Evolutionary conservation across 768 basidiomycete genomes (phyloP).

Genomic region (Amanita rimosa): DNA sequence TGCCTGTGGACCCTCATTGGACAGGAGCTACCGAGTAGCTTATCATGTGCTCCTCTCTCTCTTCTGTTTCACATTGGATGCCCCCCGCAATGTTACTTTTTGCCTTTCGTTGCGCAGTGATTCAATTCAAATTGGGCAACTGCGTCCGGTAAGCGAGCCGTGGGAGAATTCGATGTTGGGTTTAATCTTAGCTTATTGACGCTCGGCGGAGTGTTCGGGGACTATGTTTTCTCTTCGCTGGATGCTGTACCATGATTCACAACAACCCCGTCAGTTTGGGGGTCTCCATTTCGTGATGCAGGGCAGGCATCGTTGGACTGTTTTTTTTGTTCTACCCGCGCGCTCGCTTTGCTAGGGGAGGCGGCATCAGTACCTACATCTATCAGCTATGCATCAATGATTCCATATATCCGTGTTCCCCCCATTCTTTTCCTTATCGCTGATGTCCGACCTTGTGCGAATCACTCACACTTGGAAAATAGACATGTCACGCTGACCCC

Average conservation of each 20-base stretch:
- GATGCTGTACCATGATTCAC: not conserved
- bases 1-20: not conserved
- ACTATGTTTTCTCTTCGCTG: not conserved
- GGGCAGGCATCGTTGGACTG: not conserved
- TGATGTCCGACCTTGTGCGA: not conserved
- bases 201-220: slow-evolving; percentile 1
- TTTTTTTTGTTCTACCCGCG: not conserved
- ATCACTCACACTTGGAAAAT: not conserved
- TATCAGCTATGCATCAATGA: no score
- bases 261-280: not conserved
- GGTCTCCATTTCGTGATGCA: not conserved
- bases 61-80: not conserved
- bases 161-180: not conserved
- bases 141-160: not conserved
- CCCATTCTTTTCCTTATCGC: not conserved
- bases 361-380: not conserved
- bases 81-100: not conserved
- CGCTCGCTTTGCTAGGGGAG: not conserved
- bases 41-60: not conserved
- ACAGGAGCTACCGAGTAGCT: not conserved
- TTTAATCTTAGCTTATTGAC: not conserved
- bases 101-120: not conserved
- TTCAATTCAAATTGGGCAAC: not conserved
- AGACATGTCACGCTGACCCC: not conserved
- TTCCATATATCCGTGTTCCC: no score